Evolutionary conservation across 495 filamentous ascomycete genomes (phyloP).

Genomic region (Penicillium verhagenii): DNA sequence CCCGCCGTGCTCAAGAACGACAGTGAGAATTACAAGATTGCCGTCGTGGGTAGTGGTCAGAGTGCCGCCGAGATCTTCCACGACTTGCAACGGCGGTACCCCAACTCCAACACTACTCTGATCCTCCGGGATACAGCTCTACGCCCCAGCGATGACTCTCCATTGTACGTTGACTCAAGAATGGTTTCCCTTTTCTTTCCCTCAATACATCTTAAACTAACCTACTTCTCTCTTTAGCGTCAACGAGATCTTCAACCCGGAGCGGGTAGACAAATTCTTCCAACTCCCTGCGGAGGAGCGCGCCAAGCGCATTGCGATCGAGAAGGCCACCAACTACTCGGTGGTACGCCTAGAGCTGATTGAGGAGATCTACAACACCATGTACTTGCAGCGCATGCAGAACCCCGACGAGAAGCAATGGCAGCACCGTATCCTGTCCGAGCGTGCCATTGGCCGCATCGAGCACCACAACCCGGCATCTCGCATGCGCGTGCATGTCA

Average conservation of each 20-base stretch:
- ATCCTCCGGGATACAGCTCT: slow-evolving; percentile 78
- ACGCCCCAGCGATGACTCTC: slow-evolving; percentile 89
- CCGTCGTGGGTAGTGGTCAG: slow-evolving; percentile 85
- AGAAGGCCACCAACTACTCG: slow-evolving; percentile 86
- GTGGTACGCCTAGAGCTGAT: slow-evolving; percentile 87
- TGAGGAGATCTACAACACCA: slow-evolving; percentile 77
- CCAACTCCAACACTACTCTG: slow-evolving; percentile 71
- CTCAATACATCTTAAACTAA: slow-evolving; percentile 15
- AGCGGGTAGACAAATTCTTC: slow-evolving; percentile 73
- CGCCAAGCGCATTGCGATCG: slow-evolving; percentile 56
- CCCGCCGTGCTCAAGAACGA: slow-evolving; percentile 59
- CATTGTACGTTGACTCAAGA: slow-evolving; percentile 71
- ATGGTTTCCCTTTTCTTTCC: neutral
- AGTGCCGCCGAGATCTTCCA: slow-evolving; percentile 94
- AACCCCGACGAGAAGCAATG: slow-evolving; percentile 68
- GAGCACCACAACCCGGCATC: slow-evolving; percentile 48
- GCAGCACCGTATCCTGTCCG: slow-evolving; percentile 74
- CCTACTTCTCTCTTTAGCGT: slow-evolving; percentile 54
- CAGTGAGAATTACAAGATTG: slow-evolving; percentile 63
- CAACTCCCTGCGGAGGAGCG: slow-evolving; percentile 60
- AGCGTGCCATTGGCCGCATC: slow-evolving; percentile 59
- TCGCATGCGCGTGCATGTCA: slow-evolving; percentile 40
- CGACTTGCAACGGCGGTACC: slow-evolving; percentile 79
- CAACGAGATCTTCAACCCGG: slow-evolving; percentile 93
- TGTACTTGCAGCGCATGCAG: slow-evolving; percentile 79